Evolutionary conservation across 495 filamentous ascomycete genomes (phyloP), one percentile per base, ranked within the genome.

Genomic region (Aspergillus funiculosus): DNA sequence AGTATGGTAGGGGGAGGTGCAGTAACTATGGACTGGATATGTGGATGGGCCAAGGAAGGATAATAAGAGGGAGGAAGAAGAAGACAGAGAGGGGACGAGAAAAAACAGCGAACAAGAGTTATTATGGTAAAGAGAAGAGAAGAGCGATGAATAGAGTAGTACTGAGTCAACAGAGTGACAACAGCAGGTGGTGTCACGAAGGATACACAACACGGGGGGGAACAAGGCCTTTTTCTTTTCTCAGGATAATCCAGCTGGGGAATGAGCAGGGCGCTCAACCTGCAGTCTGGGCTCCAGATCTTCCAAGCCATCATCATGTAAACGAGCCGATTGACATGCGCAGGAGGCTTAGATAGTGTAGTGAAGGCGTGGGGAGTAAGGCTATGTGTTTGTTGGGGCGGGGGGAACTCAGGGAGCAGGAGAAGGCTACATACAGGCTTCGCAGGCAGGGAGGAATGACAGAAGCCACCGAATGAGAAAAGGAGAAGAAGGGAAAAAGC

Each of bases 351-450:
- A 30, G 17, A 31, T 14, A 31, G 39, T 14, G 28, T 28, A 28
- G 31, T 35, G 15, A 46, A 18, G 36, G 29, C 47, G 43, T 48
- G 52, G 47, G 47, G 43, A 43, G 37, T 18, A 49, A 30, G 34
- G 31, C 20, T 39, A 31, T 10, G 48, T 51, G 52, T n/a, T n/a
- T n/a, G n/a, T 30, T 29, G 48, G 39, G 28, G 41, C 45, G 38
- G 37, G 18, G 30, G 22, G 30, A 41, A 35, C 32, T 14, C 27
- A 34, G 19, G 22, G 25, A 46, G 35, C 14, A 34, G 21, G 22
- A 8, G 18, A 39, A 41, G 14, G 37, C 28, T 41, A 36, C 46
- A 40, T 48, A 41, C 46, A 49, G 37, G 20, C 25, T 29, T 41
- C 37, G 28, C 18, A 36, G 32, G 22, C 10, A 25, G 17, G 32